Evolutionary conservation across 495 filamentous ascomycete species (phyloP).

Genomic region (Penicillium goetzii): DNA sequence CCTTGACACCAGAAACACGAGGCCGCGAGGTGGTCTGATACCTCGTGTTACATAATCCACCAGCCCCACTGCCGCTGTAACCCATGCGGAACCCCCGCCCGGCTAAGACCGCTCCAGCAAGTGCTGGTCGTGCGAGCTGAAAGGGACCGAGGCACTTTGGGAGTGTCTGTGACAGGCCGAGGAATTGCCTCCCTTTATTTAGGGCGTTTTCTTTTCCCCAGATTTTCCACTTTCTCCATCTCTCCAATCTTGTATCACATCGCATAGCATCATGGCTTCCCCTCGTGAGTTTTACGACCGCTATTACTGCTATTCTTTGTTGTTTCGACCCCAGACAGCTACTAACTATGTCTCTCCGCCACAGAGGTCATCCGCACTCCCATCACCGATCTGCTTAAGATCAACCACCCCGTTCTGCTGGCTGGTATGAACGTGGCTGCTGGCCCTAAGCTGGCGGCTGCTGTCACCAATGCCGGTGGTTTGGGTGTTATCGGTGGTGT

Average conservation of each 20-base stretch:
- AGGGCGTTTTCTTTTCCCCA: constrained; percentile 25
- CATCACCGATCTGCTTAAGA: constrained; percentile 91
- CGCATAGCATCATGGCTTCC: constrained; percentile 68
- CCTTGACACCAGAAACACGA: constrained; percentile 6
- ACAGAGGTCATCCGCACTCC: constrained; percentile 85
- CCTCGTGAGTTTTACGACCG: constrained; percentile 64
- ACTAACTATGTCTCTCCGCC: constrained; percentile 10
- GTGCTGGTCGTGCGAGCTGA: neutral
- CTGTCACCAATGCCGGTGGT: constrained; percentile 95
- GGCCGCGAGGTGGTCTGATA: neutral
- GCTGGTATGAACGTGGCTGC: constrained; percentile 99
- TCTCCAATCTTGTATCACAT: constrained; percentile 21
- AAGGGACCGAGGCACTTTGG: constrained; percentile 13
- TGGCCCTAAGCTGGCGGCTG: constrained; percentile 93
- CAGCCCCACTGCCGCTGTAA: neutral
- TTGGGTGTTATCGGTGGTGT: constrained; percentile 96
- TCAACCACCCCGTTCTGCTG: constrained; percentile 94
- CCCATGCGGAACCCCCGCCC: neutral
- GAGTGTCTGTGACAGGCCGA: constrained; percentile 12
- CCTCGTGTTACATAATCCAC: neutral
- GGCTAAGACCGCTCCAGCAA: neutral
- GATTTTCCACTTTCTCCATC: constrained; percentile 18
- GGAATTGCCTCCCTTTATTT: constrained; percentile 26
- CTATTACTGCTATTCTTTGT: neutral
- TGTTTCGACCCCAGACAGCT: neutral